These are phyloP conservation scores for Umbelopsis sp. DNA, from an alignment of 192 early-diverging fungal genomes.

Conservation along the genomic window DNA sequence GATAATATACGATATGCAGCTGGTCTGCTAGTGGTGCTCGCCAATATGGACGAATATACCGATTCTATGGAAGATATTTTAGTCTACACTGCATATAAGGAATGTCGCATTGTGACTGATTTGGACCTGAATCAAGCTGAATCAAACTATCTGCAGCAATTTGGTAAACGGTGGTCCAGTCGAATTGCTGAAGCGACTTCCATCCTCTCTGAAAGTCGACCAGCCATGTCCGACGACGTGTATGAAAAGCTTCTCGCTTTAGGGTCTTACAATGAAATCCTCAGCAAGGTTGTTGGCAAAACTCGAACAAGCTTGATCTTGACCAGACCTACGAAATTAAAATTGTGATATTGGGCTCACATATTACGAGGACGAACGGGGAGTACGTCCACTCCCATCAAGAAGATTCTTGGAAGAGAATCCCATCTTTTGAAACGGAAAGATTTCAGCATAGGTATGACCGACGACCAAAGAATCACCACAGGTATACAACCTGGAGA, in stretches of 20 bases:
- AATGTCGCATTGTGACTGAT: neutral
- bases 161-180: neutral
- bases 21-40: neutral
- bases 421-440: neutral
- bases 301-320: neutral
- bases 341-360: neutral
- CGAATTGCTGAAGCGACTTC: neutral
- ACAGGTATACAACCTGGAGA: neutral
- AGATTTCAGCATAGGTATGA: neutral
- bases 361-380: neutral
- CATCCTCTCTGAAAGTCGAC: neutral
- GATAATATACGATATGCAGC: neutral
- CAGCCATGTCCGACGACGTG: neutral
- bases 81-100: neutral
- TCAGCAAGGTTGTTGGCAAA: neutral
- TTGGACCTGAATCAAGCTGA: neutral
- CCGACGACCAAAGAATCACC: neutral
- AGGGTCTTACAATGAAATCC: neutral
- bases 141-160: neutral
- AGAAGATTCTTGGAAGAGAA: neutral
- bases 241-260: neutral
- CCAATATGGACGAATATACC: neutral
- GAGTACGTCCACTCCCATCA: neutral
- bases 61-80: neutral
- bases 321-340: neutral